Conservation (phyloP, 2,329 filamentous ascomycete genomes). For the Massarina eburnea region DNA sequence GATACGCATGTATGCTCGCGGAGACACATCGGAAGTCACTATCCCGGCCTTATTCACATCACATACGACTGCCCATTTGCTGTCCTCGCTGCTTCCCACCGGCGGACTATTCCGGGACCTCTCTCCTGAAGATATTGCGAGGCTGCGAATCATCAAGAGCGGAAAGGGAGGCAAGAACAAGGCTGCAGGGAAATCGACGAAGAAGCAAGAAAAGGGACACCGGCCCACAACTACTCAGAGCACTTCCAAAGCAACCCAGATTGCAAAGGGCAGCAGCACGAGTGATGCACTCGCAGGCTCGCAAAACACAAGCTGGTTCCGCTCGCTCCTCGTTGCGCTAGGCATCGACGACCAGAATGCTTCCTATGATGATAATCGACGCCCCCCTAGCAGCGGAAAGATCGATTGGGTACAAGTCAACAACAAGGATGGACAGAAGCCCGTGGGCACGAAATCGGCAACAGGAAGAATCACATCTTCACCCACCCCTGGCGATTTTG, state of each 20-base stretch:
- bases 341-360: slow-evolving; percentile 38
- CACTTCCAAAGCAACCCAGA: slow-evolving; percentile 32
- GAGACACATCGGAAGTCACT: slow-evolving; percentile 90
- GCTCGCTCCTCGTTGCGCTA: slow-evolving; percentile 48
- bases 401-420: slow-evolving; percentile 72
- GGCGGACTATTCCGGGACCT: slow-evolving; percentile 62
- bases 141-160: slow-evolving; percentile 12
- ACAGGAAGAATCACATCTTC: slow-evolving; percentile 8
- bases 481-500: slow-evolving; percentile 60
- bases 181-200: slow-evolving; percentile 12
- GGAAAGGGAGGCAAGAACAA: slow-evolving; percentile 27
- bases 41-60: slow-evolving; percentile 96
- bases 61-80: slow-evolving; percentile 86
- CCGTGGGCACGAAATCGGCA: slow-evolving; percentile 24
- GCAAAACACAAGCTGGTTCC: slow-evolving; percentile 49
- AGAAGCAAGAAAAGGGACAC: slow-evolving; percentile 6
- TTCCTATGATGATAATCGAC: slow-evolving; percentile 55
- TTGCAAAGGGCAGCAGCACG: slow-evolving; percentile 9
- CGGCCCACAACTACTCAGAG: slow-evolving; percentile 29
- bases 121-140: slow-evolving; percentile 58
- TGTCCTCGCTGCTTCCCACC: slow-evolving; percentile 81
- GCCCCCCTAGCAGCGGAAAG: slow-evolving; percentile 72
- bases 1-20: slow-evolving; percentile 97
- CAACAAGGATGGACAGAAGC: slow-evolving; percentile 56
- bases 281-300: background rate